phyloP scores from a whole-genome alignment of 2,329 filamentous ascomycete genomes.

The Fusarium sp. region DNA sequence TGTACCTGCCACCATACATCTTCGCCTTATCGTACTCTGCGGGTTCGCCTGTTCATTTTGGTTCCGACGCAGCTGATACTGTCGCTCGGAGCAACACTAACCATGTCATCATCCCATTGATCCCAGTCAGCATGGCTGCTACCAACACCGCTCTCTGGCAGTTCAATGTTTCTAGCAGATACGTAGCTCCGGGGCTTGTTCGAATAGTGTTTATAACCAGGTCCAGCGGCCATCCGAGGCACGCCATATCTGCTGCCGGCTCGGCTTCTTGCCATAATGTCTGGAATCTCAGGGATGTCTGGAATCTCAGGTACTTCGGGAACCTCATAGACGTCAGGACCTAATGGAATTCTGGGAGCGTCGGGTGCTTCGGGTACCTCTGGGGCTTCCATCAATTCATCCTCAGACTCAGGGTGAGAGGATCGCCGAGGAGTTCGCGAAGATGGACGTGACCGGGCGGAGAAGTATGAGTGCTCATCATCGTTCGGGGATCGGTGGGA shows the following conservation, averaged over 20 bases:
- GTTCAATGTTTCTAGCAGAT: constrained; percentile 49
- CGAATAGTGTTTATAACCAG: constrained; percentile 32
- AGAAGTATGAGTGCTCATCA: constrained; percentile 56
- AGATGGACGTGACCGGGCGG: constrained; percentile 49
- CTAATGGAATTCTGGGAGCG: constrained; percentile 27
- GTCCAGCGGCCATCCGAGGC: constrained; percentile 32
- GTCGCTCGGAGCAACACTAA: constrained; percentile 66
- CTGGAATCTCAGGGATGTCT: constrained; percentile 13
- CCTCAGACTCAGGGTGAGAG: constrained; percentile 41
- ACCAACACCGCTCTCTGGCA: constrained; percentile 54
- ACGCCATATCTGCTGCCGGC: constrained; percentile 43
- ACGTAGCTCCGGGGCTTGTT: constrained; percentile 41
- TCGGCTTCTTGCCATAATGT: constrained; percentile 45
- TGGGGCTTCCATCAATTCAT: constrained; percentile 42
- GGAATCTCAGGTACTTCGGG: constrained; percentile 21
- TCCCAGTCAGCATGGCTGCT: constrained; percentile 55
- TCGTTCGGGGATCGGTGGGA: constrained; percentile 42
- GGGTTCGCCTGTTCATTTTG: constrained; percentile 42
- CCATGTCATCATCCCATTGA: constrained; percentile 58
- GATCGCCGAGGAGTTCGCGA: constrained; percentile 37
- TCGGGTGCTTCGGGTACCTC: constrained; percentile 37
- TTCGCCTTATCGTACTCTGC: constrained; percentile 37
- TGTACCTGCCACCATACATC: constrained; percentile 9
- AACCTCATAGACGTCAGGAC: constrained; percentile 28
- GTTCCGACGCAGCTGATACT: constrained; percentile 69